Evolutionary conservation across 768 basidiomycete genomes (phyloP), one percentile per base, ranked within the genome.

Genomic region (Mycena olivaceomarginata): DNA sequence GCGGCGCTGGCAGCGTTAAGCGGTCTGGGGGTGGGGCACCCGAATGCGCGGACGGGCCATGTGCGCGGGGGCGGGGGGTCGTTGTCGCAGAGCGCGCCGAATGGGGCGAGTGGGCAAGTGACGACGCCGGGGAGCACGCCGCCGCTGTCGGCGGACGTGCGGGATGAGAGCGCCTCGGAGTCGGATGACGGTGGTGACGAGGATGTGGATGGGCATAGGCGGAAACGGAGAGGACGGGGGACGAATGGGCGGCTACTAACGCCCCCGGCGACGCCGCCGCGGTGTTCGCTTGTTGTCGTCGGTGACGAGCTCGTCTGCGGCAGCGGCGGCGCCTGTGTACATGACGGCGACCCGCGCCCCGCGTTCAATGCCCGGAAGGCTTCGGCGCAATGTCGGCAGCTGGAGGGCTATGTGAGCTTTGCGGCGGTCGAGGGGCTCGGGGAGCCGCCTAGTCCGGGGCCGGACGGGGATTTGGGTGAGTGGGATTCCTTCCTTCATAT

Each of bases 361-460:
- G 78, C 86, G 5, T 95, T 95, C 87, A 92, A 95, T 80, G 92
- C 91, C 13, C 90, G 91, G 53, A 89, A 88, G 25, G 94, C 94
- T 8, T 89, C 89, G n/a, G 90, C 88, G 43, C 89, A 90, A 70
- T 91, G 93, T 77, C 88, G 87, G 37, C 84, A 88, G 45, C 89
- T 92, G 41, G 87, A 91, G 18, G 94, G 94, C 2, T 94, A 94
- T 77, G 92, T 94, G 46, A 91, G 90, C n/a, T 94, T 94, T 72
- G 88, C 92, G 53, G 90, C 88, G 65, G 89, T 94, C 12, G 93
- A 93, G 84, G 94, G 94, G 31, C 87, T 94, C 10, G 94, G 94
- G 0, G 87, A 86, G 25, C 94, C 94, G 18, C 89, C 92, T 0
- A 76, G 66, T 72, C 37, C 53, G 77, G 72, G 43, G 71, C 68